phyloP scores from a whole-genome alignment of 805 yeast species.

The Lipomyces mesembrius region DNA sequence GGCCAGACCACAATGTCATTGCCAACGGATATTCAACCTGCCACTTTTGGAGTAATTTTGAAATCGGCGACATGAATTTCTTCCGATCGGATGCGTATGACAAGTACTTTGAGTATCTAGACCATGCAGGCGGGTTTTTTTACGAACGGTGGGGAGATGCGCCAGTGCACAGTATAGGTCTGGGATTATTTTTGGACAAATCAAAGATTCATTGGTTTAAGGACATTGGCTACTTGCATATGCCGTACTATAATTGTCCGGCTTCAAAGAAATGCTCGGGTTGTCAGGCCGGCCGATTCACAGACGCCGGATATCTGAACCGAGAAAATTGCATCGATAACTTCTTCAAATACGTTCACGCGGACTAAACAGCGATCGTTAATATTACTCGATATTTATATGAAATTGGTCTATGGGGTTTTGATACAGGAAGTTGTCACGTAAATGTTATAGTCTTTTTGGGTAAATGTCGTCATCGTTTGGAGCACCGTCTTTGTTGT shows the following conservation, averaged over 20 bases:
- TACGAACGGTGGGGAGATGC: slow-evolving; percentile 96
- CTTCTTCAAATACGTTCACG: slow-evolving; percentile 57
- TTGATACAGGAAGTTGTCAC: neutral
- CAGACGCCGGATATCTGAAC: slow-evolving; percentile 55
- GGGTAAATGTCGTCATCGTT: slow-evolving; percentile 2
- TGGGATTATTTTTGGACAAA: slow-evolving; percentile 73
- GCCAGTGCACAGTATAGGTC: slow-evolving; percentile 81
- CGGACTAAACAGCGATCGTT: slow-evolving; percentile 18
- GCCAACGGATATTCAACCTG: slow-evolving; percentile 68
- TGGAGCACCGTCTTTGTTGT: neutral
- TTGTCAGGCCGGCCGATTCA: slow-evolving; percentile 62
- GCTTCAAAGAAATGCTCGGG: slow-evolving; percentile 55
- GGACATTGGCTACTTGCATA: slow-evolving; percentile 78
- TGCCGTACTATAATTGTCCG: slow-evolving; percentile 80
- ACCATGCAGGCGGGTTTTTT: slow-evolving; percentile 76
- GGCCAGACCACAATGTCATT: slow-evolving; percentile 55
- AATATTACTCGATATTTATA: slow-evolving; percentile 3
- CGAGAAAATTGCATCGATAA: slow-evolving; percentile 75
- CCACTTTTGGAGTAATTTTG: slow-evolving; percentile 92
- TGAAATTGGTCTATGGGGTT: neutral
- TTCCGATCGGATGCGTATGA: slow-evolving; percentile 69
- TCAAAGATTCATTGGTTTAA: slow-evolving; percentile 79
- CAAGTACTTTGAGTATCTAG: slow-evolving; percentile 66
- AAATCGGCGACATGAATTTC: slow-evolving; percentile 83
- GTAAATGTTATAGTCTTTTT: neutral